Conservation (phyloP, 768 basidiomycete genomes). For the Pluteus cervinus region DNA sequence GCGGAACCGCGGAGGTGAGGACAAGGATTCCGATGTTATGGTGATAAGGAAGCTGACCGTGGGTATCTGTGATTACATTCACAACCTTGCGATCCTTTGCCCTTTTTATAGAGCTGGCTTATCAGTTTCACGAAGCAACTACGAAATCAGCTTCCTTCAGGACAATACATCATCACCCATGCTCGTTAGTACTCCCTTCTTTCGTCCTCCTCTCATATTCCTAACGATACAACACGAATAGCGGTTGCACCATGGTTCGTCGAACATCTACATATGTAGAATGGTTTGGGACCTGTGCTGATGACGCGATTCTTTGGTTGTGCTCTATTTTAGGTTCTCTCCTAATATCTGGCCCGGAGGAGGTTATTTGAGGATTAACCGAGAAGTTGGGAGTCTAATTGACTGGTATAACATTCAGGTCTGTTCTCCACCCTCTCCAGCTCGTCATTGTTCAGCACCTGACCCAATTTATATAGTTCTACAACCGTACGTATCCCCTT, state of each 20-base stretch:
- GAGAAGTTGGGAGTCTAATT: conserved; percentile 47
- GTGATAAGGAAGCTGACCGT: not conserved
- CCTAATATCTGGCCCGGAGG: conserved; percentile 38
- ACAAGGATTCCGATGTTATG: too few species aligned
- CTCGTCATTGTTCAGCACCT: too few species aligned
- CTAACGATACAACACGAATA: too few species aligned
- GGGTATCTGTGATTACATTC: not conserved
- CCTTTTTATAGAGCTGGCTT: conserved; percentile 36
- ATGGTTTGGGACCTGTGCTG: too few species aligned
- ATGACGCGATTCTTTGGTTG: not conserved
- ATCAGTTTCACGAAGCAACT: conserved; percentile 48
- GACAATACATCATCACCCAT: conserved; percentile 46
- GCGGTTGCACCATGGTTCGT: conserved; percentile 44
- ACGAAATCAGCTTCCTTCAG: conserved; percentile 39
- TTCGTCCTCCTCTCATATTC: too few species aligned
- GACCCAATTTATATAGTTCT: conserved; percentile 23
- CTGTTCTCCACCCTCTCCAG: too few species aligned
- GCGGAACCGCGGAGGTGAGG: conserved; percentile 47
- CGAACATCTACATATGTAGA: too few species aligned
- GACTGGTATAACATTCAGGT: conserved; percentile 62
- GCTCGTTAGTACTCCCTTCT: conserved; percentile 36
- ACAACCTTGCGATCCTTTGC: too few species aligned
- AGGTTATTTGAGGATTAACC: conserved; percentile 50
- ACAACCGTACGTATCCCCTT: conserved; percentile 20
- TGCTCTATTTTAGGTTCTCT: conserved; percentile 29